A percentile compares a stretch with the other conserved stretches of the same genome.
Evolutionary conservation across 2,329 filamentous ascomycete genomes (phyloP).

Genomic region (Chaetomium sp.): DNA sequence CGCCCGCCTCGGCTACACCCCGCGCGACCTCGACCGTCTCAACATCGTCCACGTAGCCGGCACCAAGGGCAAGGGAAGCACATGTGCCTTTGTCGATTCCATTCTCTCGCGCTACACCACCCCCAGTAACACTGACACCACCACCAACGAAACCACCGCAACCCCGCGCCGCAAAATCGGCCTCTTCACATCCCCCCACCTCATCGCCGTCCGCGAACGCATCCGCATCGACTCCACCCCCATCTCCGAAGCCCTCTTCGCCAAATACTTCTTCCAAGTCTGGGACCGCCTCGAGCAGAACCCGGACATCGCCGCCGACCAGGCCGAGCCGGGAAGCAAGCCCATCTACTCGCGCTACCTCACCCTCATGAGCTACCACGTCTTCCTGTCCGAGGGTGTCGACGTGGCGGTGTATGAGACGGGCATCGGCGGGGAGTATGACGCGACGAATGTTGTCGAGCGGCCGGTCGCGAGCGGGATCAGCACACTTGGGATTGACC

Average conservation of each 20-base stretch:
- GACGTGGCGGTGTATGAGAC: constrained; percentile 60
- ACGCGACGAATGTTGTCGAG: constrained; percentile 61
- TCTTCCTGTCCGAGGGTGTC: constrained; percentile 57
- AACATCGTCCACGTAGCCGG: constrained; percentile 66
- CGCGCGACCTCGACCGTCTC: constrained; percentile 49
- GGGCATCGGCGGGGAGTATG: constrained; percentile 61
- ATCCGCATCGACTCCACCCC: constrained; percentile 56
- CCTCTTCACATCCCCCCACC: constrained; percentile 63
- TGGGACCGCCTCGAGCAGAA: constrained; percentile 49
- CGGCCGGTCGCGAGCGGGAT: constrained; percentile 53
- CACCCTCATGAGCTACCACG: constrained; percentile 60
- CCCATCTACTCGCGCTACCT: constrained; percentile 57
- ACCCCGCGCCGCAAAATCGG: constrained; percentile 43
- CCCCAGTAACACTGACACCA: too few relatives aligned
- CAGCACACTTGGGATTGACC: constrained; percentile 60
- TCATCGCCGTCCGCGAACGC: constrained; percentile 60
- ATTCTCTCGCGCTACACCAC: constrained; percentile 48
- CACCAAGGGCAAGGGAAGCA: constrained; percentile 72
- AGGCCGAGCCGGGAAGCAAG: constrained; percentile 32
- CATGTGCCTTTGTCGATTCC: constrained; percentile 60
- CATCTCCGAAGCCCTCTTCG: constrained; percentile 52
- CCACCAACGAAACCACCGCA: constrained; percentile 27
- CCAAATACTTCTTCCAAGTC: constrained; percentile 61
- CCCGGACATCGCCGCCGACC: constrained; percentile 28
- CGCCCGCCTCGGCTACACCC: constrained; percentile 64